A percentile compares a stretch with the other conserved stretches of the same genome.
These are phyloP conservation scores for Picocystis sp. DNA, from an alignment of 163 green algal species.

Conservation along the genomic window DNA sequence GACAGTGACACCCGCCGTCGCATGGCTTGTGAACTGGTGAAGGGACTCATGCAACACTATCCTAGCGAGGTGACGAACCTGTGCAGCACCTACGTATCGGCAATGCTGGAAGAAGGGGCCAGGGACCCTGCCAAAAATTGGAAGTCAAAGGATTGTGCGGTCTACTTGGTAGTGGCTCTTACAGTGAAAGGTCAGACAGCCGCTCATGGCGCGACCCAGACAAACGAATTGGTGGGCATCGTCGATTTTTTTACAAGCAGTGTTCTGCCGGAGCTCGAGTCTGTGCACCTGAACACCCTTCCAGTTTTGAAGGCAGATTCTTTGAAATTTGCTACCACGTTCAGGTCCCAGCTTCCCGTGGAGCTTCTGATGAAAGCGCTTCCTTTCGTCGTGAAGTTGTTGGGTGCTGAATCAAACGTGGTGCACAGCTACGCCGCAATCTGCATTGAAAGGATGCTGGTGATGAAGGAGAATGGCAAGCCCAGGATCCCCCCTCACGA, in stretches of 20 bases:
- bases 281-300: constrained; percentile 32
- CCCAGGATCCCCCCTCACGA: constrained; percentile 2
- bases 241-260: constrained; percentile 55
- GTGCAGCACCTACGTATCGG: constrained; percentile 1
- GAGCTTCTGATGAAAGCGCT: constrained; percentile 26
- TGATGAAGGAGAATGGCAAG: constrained; percentile 28
- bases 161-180: constrained; percentile 87
- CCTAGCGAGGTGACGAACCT: constrained; percentile 30
- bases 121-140: constrained; percentile 42
- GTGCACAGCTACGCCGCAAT: constrained; percentile 93
- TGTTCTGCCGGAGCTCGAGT: constrained; percentile 61
- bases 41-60: constrained; percentile 55
- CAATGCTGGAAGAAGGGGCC: constrained; percentile 52
- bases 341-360: constrained; percentile 37
- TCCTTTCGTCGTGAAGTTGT: constrained; percentile 38
- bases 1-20: constrained; percentile 84
- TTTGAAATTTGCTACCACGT: constrained; percentile 89
- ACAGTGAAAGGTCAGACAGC: constrained; percentile 55
- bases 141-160: constrained; percentile 82
- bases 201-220: constrained; percentile 65
- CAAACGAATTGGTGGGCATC: constrained; percentile 78
- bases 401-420: constrained; percentile 63
- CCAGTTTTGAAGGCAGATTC: constrained; percentile 84
- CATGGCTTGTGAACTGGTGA: constrained; percentile 80
- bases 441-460: constrained; percentile 71